phyloP scores from a whole-genome alignment of 192 early-diverging fungal species.

The Hyaloraphidium curvatum region DNA sequence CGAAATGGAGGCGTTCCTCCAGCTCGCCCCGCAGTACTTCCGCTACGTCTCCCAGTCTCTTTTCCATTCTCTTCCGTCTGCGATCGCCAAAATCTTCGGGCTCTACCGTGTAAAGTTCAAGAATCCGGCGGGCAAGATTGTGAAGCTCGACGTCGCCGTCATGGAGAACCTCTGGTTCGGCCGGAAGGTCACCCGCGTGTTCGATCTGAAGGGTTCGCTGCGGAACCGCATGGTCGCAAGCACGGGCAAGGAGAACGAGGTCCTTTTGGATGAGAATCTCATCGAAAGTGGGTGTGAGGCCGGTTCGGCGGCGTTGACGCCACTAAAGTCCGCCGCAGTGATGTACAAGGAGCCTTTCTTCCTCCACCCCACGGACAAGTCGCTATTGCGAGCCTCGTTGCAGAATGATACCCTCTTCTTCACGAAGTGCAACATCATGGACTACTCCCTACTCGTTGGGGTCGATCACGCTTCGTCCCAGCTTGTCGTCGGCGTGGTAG shows the following conservation, averaged over 20 bases:
- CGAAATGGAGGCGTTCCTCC: slow-evolving; percentile 70
- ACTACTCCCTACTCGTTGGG: slow-evolving; percentile 89
- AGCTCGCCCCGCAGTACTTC: slow-evolving; percentile 85
- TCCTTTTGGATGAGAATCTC: slow-evolving; percentile 85
- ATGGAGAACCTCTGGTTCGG: slow-evolving; percentile 95
- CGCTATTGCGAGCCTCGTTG: slow-evolving; percentile 60
- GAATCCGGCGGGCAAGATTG: slow-evolving; percentile 51
- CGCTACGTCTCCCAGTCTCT: slow-evolving; percentile 62
- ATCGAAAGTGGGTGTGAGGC: slow-evolving; percentile 41
- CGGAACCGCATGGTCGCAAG: slow-evolving; percentile 84
- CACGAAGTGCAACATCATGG: slow-evolving; percentile 89
- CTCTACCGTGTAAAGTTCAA: slow-evolving; percentile 82
- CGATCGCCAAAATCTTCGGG: slow-evolving; percentile 6
- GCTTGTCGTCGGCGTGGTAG: slow-evolving; percentile 94
- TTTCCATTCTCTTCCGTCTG: slow-evolving; percentile 21
- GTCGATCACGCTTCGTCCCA: slow-evolving; percentile 71
- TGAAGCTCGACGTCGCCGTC: slow-evolving; percentile 78
- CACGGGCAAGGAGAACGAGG: slow-evolving; percentile 64
- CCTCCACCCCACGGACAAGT: slow-evolving; percentile 77
- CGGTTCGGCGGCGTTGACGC: background rate
- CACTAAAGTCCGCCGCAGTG: slow-evolving; percentile 16
- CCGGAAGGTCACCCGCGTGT: slow-evolving; percentile 44
- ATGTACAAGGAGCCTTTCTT: slow-evolving; percentile 77
- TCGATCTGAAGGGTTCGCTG: slow-evolving; percentile 87
- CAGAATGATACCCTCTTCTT: slow-evolving; percentile 91